Conservation (phyloP, 1,284 basidiomycete species). For the Violaceomyces palustris region DNA sequence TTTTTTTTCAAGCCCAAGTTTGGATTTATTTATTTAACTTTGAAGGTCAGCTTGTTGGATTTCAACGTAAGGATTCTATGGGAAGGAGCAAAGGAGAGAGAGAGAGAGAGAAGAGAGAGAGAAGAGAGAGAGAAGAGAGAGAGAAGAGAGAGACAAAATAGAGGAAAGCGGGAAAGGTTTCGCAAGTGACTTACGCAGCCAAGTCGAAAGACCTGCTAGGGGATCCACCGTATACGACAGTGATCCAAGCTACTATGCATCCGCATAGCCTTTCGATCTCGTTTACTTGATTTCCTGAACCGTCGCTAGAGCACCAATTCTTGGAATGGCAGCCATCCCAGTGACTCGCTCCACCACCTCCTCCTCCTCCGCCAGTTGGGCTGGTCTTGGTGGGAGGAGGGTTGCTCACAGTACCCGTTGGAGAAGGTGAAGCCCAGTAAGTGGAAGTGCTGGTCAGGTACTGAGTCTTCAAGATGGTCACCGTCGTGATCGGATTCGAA, state of each 20-base stretch:
- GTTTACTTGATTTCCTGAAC: neutral
- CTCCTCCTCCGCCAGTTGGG: neutral
- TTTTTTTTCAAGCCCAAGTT: too few species aligned
- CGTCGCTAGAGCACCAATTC: neutral
- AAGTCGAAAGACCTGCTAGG: slow-evolving; percentile 10
- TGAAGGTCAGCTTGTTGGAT: too few species aligned
- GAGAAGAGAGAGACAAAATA: neutral
- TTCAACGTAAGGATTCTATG: slow-evolving; percentile 5
- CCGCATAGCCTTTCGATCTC: slow-evolving; percentile 3
- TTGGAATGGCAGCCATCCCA: neutral
- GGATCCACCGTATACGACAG: slow-evolving; percentile 19
- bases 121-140: neutral
- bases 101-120: slow-evolving; percentile 7
- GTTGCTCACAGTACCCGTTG: neutral
- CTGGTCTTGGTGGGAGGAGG: slow-evolving; percentile 8
- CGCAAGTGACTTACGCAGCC: slow-evolving; percentile 20
- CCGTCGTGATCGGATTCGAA: too few species aligned
- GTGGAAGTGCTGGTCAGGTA: neutral
- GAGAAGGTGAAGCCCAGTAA: neutral
- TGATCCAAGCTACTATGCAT: slow-evolving; percentile 11
- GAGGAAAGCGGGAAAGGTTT: neutral
- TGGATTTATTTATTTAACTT: too few species aligned
- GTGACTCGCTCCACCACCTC: too few species aligned
- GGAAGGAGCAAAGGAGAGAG: slow-evolving; percentile 9
- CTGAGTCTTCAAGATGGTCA: too few species aligned